Evolutionary conservation across 768 basidiomycete species (phyloP).

Genomic region (Wakefieldia striispora): DNA sequence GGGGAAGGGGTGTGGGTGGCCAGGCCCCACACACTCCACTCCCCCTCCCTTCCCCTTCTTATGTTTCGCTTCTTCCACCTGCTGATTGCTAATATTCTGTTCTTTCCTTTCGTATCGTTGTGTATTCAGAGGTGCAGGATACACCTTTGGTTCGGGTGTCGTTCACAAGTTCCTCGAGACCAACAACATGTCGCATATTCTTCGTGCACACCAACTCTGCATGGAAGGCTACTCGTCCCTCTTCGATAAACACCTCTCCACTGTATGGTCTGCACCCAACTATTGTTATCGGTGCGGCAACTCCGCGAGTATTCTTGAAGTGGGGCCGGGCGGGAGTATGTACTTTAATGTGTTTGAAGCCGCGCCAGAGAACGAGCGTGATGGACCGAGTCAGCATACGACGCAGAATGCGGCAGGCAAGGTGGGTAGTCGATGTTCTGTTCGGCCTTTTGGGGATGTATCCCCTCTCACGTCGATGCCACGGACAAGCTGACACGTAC

Average conservation of each 20-base stretch:
- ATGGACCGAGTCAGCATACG: slow-evolving; percentile 72
- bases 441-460: not conserved
- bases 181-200: slow-evolving; percentile 95
- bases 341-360: slow-evolving; percentile 99
- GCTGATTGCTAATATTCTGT: slow-evolving; percentile 5
- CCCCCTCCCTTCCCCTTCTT: slow-evolving; percentile 2
- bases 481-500: not conserved
- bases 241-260: slow-evolving; percentile 92
- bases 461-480: not conserved
- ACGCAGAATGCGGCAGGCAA: slow-evolving; percentile 70
- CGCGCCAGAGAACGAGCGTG: slow-evolving; percentile 95
- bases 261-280: slow-evolving; percentile 98
- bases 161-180: slow-evolving; percentile 96
- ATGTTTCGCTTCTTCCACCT: slow-evolving; percentile 7
- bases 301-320: slow-evolving; percentile 93
- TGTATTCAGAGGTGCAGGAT: slow-evolving; percentile 82
- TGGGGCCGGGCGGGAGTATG: slow-evolving; percentile 82
- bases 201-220: slow-evolving; percentile 97
- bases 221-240: slow-evolving; percentile 99
- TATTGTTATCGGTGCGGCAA: slow-evolving; percentile 99
- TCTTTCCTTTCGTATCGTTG: slow-evolving; percentile 6
- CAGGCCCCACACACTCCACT: slow-evolving; percentile 8
- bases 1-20: slow-evolving; percentile 5
- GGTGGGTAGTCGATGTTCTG: slow-evolving; percentile 39
- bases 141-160: slow-evolving; percentile 97